Conservation (phyloP, 495 filamentous ascomycete genomes). For the Pseudoneurospora amorphoporcata region DNA sequence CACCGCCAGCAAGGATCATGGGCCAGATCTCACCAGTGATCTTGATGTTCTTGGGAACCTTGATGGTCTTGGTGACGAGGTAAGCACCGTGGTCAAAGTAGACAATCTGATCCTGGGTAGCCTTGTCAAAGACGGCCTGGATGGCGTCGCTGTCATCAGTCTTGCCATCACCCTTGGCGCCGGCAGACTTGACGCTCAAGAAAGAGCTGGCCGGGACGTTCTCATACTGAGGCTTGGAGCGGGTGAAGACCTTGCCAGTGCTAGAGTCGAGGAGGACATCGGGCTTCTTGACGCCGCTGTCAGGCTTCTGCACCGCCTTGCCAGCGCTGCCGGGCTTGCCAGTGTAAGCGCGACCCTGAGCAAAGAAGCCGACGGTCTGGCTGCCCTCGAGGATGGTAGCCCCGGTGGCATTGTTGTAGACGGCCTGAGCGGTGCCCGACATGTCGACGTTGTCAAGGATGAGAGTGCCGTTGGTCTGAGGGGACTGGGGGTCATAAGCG, state of each 20-base stretch:
- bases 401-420: slow-evolving; percentile 46
- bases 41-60: slow-evolving; percentile 64
- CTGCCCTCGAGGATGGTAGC: slow-evolving; percentile 59
- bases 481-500: slow-evolving; percentile 51
- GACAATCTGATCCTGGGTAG: slow-evolving; percentile 51
- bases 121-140: slow-evolving; percentile 59
- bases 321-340: slow-evolving; percentile 28
- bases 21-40: slow-evolving; percentile 92
- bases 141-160: slow-evolving; percentile 62
- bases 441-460: slow-evolving; percentile 85
- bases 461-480: slow-evolving; percentile 63
- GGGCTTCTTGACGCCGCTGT: slow-evolving; percentile 46
- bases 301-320: slow-evolving; percentile 38
- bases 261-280: slow-evolving; percentile 39
- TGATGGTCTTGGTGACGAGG: slow-evolving; percentile 71
- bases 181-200: slow-evolving; percentile 62
- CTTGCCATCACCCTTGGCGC: slow-evolving; percentile 68
- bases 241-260: slow-evolving; percentile 50
- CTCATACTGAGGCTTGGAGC: slow-evolving; percentile 68
- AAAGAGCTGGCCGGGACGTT: slow-evolving; percentile 46
- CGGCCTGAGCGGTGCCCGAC: slow-evolving; percentile 38
- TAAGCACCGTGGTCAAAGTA: slow-evolving; percentile 93
- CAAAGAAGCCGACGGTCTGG: slow-evolving; percentile 56
- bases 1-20: slow-evolving; percentile 72
- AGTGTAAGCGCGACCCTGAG: slow-evolving; percentile 64